Percentiles rank a stretch among this genome's conserved stretches.
phyloP scores from a whole-genome alignment of 2,329 filamentous ascomycete genomes.

The Aspergillus ruber region DNA sequence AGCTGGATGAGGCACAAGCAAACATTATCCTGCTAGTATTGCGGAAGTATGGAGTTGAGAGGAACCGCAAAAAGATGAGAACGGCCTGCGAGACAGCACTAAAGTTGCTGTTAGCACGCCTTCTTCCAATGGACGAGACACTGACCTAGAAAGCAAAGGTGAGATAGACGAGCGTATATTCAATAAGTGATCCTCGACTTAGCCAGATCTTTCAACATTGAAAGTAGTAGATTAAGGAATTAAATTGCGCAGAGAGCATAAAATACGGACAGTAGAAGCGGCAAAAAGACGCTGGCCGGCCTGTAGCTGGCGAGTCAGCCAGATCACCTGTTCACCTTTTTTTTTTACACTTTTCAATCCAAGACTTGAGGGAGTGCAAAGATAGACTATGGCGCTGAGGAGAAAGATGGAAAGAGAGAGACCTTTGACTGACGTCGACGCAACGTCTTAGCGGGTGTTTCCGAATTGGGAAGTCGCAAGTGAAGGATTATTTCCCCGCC shows the following conservation, averaged over 20 bases:
- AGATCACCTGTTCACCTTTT: background rate
- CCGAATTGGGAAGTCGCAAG: background rate
- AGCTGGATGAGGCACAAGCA: conserved; percentile 9
- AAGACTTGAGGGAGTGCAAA: background rate
- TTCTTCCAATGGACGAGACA: too few relatives aligned
- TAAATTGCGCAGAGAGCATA: background rate
- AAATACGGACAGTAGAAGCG: background rate
- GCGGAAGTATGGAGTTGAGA: background rate
- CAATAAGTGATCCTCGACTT: too few relatives aligned
- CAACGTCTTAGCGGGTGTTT: background rate
- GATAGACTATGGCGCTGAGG: background rate
- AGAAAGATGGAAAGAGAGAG: background rate
- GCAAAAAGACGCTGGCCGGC: background rate
- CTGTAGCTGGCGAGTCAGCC: background rate
- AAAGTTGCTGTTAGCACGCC: too few relatives aligned
- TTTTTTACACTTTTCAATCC: background rate
- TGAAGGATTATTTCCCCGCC: background rate
- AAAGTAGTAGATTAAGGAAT: background rate
- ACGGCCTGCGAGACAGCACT: too few relatives aligned
- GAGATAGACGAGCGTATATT: too few relatives aligned
- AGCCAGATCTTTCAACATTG: background rate
- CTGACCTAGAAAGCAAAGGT: too few relatives aligned
- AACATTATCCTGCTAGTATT: conserved; percentile 8
- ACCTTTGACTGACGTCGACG: background rate
- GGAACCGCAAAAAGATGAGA: background rate